Percentiles rank a stretch among this genome's conserved stretches.
These are phyloP conservation scores for Gynostemma pentaphyllum DNA, from an alignment of 306 rosid species.

Conservation along the genomic window DNA sequence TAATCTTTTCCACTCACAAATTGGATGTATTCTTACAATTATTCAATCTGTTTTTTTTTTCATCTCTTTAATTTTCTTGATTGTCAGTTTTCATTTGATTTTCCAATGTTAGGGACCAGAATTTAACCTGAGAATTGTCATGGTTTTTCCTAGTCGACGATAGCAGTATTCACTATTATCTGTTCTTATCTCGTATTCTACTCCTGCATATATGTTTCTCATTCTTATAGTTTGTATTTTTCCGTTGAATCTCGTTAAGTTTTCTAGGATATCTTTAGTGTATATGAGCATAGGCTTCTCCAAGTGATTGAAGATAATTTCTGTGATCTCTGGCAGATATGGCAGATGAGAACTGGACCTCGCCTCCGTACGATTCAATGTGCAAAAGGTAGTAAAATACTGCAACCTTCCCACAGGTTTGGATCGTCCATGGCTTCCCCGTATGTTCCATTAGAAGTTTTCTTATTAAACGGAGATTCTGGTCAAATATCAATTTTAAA, in stretches of 20 bases:
- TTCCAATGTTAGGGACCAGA: not conserved
- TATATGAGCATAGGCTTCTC: not conserved
- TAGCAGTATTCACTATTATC: not conserved
- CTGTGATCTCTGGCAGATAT: slow-evolving; percentile 44
- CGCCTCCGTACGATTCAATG: slow-evolving; percentile 81
- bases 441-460: slow-evolving; percentile 81
- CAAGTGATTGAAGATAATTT: not conserved
- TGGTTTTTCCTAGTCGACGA: too few species aligned
- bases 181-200: not conserved
- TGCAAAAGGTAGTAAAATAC: slow-evolving; percentile 73
- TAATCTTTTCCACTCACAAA: slow-evolving; percentile 10
- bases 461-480: slow-evolving; percentile 89
- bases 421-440: slow-evolving; percentile 60
- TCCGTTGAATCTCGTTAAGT: not conserved
- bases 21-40: not conserved
- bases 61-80: not conserved
- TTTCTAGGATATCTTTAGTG: not conserved
- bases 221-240: not conserved
- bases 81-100: not conserved
- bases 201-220: not conserved
- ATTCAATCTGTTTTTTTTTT: not conserved
- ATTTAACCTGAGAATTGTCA: not conserved
- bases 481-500: slow-evolving; percentile 74
- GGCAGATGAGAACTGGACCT: slow-evolving; percentile 99
- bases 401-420: slow-evolving; percentile 81